Percentiles rank a stretch among this genome's conserved stretches.
Evolutionary conservation across 2,329 filamentous ascomycete species (phyloP).

Genomic region (Pyricularia sp.): DNA sequence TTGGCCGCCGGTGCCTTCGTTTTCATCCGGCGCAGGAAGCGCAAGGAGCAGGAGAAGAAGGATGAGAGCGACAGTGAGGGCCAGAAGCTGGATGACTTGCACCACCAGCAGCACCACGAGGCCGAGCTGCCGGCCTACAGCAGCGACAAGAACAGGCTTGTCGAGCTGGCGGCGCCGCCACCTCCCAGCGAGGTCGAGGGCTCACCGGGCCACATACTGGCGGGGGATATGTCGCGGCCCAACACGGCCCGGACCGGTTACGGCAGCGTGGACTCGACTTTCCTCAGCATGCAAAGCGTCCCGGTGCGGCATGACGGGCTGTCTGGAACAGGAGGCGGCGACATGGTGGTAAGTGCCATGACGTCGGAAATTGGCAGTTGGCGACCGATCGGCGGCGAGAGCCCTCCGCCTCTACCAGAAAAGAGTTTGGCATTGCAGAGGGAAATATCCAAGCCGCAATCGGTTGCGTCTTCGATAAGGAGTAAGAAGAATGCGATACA

Average conservation of each 20-base stretch:
- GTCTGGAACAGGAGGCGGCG: not conserved
- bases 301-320: not conserved
- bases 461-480: not conserved
- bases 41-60: not conserved
- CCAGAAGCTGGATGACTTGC: not conserved
- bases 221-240: not conserved
- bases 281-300: not conserved
- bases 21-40: not conserved
- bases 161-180: not conserved
- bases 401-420: not conserved
- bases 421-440: not conserved
- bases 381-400: not conserved
- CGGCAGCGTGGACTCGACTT: not conserved
- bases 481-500: not conserved
- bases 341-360: not conserved
- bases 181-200: not conserved
- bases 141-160: not conserved
- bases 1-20: not conserved
- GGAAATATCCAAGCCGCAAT: not conserved
- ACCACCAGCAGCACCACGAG: not conserved
- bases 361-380: not conserved
- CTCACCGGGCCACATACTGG: not conserved
- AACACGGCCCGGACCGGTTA: not conserved
- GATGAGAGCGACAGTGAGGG: not conserved
- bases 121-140: conserved; percentile 2